A percentile compares a stretch with the other conserved stretches of the same genome.
Evolutionary conservation across 2,329 filamentous ascomycete genomes (phyloP).

Genomic region (Curvularia sp.): DNA sequence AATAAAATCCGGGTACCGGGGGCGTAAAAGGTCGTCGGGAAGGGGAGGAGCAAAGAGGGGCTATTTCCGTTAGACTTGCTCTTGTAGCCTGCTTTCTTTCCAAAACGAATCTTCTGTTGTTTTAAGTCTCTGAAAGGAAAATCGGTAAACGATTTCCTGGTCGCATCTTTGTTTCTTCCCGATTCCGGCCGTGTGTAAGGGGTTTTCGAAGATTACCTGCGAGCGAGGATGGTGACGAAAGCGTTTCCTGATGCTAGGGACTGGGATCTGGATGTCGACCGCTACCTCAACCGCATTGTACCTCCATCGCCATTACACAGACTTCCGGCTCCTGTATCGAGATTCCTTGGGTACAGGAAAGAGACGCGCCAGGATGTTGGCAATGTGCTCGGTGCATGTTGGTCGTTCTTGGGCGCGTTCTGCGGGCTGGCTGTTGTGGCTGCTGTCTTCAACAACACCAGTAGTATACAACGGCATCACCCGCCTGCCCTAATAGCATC

Average conservation of each 20-base stretch:
- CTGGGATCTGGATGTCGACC: constrained; percentile 75
- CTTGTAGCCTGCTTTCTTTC: neutral
- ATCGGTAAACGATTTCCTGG: neutral
- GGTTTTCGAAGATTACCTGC: neutral
- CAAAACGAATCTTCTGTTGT: neutral
- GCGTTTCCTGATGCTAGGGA: constrained; percentile 21
- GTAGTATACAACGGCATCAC: constrained; percentile 46
- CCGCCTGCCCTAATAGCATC: constrained; percentile 56
- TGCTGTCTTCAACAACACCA: constrained; percentile 53
- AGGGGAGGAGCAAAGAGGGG: neutral
- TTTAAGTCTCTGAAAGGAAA: neutral
- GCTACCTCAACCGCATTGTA: constrained; percentile 73
- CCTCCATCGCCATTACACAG: constrained; percentile 69
- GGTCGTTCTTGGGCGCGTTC: constrained; percentile 55
- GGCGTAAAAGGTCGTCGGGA: neutral
- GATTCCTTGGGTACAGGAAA: constrained; percentile 65
- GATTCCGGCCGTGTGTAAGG: neutral
- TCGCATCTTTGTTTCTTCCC: neutral
- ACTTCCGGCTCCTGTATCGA: constrained; percentile 70
- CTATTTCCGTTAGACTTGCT: neutral
- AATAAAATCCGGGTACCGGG: neutral
- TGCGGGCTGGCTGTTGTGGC: constrained; percentile 54
- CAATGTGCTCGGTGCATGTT: constrained; percentile 52
- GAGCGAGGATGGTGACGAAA: neutral
- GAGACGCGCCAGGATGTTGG: constrained; percentile 51